Evolutionary conservation across 495 filamentous ascomycete species (phyloP), one percentile per base, ranked within the genome.

Genomic region (Aspergillus haitiensis): DNA sequence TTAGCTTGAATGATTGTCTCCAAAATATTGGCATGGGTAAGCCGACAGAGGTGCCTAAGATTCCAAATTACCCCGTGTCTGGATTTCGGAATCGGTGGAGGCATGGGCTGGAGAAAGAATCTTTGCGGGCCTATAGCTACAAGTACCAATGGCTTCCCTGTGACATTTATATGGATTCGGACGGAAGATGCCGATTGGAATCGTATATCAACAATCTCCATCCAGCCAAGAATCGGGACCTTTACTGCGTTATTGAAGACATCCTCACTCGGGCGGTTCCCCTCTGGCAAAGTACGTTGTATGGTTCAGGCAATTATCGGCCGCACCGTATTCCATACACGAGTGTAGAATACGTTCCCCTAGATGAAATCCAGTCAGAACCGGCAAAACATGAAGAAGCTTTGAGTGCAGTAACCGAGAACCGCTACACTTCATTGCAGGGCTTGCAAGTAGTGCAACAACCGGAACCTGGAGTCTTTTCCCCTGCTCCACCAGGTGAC

Each of bases 181-280:
- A 65, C 1, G 67, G 71, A 15, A 57, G 54, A 42, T 58, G 63
- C 56, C 51, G 63, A 36, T 75, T 82, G 39, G 67, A 55, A 6
- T 72, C 67, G 16, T 84, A 87, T 60, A 80, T 88, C 69, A 88
- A 88, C 63, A 88, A 87, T 59, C 62, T 87, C 0, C 81, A 87
- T 62, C 84, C 85, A 0, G 36, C 13, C 0, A 44, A 72, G 21
- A 68, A 85, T 59, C 27, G 46, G 12, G 54, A 59, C 5, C 72
- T 86, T 6, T 87, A 86, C 62, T 36, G 50, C 5, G 64, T 77
- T 1, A 55, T 86, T 10, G 80, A 81, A 60, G 55, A 75, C 37
- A 56, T 84, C 34, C 68, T 85, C 27, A 58, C 70, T 0, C 64
- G 61, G 21, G 70, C 76, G 4, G 69, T 88, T 11, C 81, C 80